phyloP scores from a whole-genome alignment of 371 early-diverging fungal genomes.

The Rhizopus arrhizus region DNA sequence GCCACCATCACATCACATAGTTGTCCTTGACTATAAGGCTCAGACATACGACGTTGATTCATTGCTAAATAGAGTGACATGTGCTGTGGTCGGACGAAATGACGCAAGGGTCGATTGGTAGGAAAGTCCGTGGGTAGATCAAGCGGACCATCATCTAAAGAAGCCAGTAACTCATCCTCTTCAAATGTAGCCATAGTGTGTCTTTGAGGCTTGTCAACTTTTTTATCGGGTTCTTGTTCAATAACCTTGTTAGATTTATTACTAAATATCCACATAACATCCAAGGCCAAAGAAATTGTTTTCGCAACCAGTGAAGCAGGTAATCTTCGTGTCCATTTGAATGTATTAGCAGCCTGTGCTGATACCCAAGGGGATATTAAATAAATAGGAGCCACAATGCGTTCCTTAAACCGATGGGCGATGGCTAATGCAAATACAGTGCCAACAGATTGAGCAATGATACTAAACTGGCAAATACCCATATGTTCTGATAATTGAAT shows the following conservation, averaged over 20 bases:
- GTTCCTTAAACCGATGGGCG: conserved; percentile 37
- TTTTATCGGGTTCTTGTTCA: background rate
- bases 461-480: conserved; percentile 33
- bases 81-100: conserved; percentile 50
- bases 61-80: conserved; percentile 53
- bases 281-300: conserved; percentile 47
- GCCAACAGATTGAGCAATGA: conserved; percentile 57
- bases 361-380: conserved; percentile 60
- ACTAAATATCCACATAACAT: conserved; percentile 53
- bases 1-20: conserved; percentile 50
- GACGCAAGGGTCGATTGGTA: conserved; percentile 49
- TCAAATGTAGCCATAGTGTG: conserved; percentile 30
- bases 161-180: conserved; percentile 41
- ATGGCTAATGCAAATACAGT: conserved; percentile 51
- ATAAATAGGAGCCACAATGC: conserved; percentile 44
- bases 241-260: conserved; percentile 14
- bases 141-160: conserved; percentile 33
- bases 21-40: conserved; percentile 48
- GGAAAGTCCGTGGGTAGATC: conserved; percentile 54
- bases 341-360: conserved; percentile 51
- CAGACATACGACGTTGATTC: conserved; percentile 48
- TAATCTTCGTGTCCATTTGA: conserved; percentile 52
- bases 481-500: conserved; percentile 47
- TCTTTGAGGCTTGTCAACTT: background rate
- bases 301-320: conserved; percentile 48